phyloP scores from a whole-genome alignment of 805 yeast species.

The Metschnikowia continentalis region DNA sequence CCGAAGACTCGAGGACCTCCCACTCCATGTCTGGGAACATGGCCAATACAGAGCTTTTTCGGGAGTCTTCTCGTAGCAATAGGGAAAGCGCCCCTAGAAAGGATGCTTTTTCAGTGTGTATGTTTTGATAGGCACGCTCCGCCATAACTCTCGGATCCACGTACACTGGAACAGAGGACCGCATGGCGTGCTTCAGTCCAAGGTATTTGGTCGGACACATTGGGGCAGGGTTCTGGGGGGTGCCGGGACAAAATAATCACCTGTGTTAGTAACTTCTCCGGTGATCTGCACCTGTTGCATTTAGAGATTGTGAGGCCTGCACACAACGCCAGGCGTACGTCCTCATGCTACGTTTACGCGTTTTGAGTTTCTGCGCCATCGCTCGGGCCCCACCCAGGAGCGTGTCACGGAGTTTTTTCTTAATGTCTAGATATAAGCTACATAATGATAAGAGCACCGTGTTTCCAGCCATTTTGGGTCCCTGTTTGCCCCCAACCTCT shows the following conservation, averaged over 20 bases:
- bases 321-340: conserved; percentile 1
- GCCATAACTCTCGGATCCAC: neutral
- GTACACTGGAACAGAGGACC: neutral
- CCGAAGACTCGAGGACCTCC: conserved; percentile 5
- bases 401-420: neutral
- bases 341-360: conserved; percentile 3
- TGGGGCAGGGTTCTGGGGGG: neutral
- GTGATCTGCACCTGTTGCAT: conserved; percentile 5
- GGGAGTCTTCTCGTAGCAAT: conserved; percentile 5
- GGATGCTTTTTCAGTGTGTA: neutral
- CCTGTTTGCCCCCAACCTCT: no score
- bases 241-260: neutral
- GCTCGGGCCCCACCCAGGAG: neutral
- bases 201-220: conserved; percentile 1
- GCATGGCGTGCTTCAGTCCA: neutral
- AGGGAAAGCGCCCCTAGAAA: conserved; percentile 1
- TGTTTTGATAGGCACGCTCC: neutral
- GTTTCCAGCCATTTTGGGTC: neutral
- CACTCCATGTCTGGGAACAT: conserved; percentile 6
- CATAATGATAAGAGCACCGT: neutral
- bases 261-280: neutral
- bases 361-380: neutral
- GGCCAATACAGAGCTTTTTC: conserved; percentile 4
- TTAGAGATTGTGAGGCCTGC: conserved; percentile 2
- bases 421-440: neutral